A percentile compares a stretch with the other conserved stretches of the same genome.
Evolutionary conservation across 805 yeast genomes (phyloP).

Genomic region (Dipodascus albidus): DNA sequence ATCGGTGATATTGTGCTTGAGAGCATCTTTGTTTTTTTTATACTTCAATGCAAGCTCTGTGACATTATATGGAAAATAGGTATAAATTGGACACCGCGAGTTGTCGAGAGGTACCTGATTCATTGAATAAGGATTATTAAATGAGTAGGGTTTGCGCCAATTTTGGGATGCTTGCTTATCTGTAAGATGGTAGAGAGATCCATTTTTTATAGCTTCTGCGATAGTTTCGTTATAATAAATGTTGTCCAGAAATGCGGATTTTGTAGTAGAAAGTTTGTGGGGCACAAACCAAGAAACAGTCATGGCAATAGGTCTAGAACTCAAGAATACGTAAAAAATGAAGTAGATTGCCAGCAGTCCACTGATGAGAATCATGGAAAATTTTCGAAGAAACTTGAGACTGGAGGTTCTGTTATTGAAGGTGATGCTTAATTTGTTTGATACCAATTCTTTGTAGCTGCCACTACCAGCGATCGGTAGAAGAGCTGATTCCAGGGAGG

Average conservation of each 20-base stretch:
- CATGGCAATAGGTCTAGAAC: background rate
- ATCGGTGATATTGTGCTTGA: background rate
- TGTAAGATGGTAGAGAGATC: background rate
- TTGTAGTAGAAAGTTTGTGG: background rate
- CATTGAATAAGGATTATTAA: background rate
- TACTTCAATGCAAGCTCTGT: background rate
- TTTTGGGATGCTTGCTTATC: background rate
- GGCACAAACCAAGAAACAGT: background rate
- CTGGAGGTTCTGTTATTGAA: background rate
- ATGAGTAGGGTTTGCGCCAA: background rate
- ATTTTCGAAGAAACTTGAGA: background rate
- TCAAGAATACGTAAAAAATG: background rate
- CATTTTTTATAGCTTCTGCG: background rate
- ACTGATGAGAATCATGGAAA: background rate
- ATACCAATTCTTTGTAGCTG: background rate
- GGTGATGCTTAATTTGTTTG: background rate
- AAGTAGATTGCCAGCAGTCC: background rate
- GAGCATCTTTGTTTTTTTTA: background rate
- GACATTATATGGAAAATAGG: constrained; percentile 6
- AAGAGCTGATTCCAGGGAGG: no score
- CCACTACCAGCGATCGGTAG: background rate
- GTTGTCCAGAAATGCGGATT: background rate
- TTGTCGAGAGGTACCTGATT: background rate
- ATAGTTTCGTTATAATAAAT: background rate
- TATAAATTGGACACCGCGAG: constrained; percentile 6